Evolutionary conservation across 2,329 filamentous ascomycete species (phyloP), one percentile per base, ranked within the genome.

Genomic region (Penicillium sclerotiorum): DNA sequence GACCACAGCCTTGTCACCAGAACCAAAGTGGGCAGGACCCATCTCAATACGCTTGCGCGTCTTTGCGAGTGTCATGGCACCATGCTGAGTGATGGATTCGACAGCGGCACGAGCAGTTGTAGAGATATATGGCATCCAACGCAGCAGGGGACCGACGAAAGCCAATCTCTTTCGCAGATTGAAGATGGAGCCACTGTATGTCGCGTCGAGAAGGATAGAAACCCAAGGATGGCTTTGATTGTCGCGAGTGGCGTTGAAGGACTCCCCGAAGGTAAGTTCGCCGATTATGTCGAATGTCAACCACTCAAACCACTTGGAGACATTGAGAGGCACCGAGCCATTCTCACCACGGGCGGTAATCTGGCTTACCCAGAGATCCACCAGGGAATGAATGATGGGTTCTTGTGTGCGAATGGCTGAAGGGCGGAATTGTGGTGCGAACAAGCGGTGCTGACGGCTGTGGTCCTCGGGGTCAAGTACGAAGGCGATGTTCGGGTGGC

Each of bases 151-250:
- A 17, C 38, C 20, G 12, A 41, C 38, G n/a, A 41, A 41, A 7
- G 38, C 38, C 9, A 41, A 25, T 13, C 38, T 18, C 20, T 41
- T 41, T 3, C 22, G 38, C 11, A 41, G 13, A 21, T 27, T 41
- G 20, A 27, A 23, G 17, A 41, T 41, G 6, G 38, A 41, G 17
- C 38, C 38, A 18, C 40, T 43, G 25, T 43, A 28, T 5, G 22
- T 43, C 6, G 40, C 22, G 12, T 43, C 40, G 23, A 43, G 40
- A 20, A 43, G 38, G n/a, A 41, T 41, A 21, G 38, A 41, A 23
- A 43, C 40, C 40, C 40, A 43, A 11, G 40, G 40, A 30, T 43
- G 38, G 21, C 38, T 41, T 21, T 40, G 8, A n/a, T 40, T 21
- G 38, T 41, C 23, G 12, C 20, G 38, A 12, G 20, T 41, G 38